Evolutionary conservation across 2,329 filamentous ascomycete genomes (phyloP).

Genomic region (Chrysosporium queenslandicum): DNA sequence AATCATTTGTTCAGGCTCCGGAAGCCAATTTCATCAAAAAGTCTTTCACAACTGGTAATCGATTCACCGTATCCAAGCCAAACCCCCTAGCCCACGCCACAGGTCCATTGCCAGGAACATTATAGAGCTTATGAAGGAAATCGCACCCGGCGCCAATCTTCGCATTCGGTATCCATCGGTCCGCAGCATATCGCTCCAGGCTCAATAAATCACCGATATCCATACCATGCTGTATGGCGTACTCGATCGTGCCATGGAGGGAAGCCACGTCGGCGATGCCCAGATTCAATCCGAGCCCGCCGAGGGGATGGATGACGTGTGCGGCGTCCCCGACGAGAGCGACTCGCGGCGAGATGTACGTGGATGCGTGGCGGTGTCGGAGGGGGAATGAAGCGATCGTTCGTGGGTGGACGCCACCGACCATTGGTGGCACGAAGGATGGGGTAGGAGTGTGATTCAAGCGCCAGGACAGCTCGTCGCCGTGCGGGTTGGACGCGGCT

Average conservation of each 20-base stretch:
- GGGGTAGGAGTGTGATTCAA: slow-evolving; percentile 55
- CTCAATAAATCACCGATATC: slow-evolving; percentile 72
- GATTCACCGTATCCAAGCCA: slow-evolving; percentile 67
- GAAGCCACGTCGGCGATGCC: slow-evolving; percentile 81
- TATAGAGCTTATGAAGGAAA: slow-evolving; percentile 86
- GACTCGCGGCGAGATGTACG: slow-evolving; percentile 81
- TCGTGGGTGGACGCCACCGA: slow-evolving; percentile 62
- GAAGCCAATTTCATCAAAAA: slow-evolving; percentile 65
- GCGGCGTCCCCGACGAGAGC: slow-evolving; percentile 90
- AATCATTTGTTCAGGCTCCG: no score
- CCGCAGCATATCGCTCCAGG: slow-evolving; percentile 69
- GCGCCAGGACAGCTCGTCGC: slow-evolving; percentile 77
- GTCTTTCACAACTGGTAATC: slow-evolving; percentile 63
- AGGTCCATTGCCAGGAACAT: slow-evolving; percentile 61
- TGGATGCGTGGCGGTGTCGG: slow-evolving; percentile 83
- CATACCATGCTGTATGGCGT: slow-evolving; percentile 70
- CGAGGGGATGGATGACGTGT: slow-evolving; percentile 88
- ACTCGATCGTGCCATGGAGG: slow-evolving; percentile 62
- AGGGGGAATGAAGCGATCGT: slow-evolving; percentile 84
- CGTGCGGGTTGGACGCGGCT: slow-evolving; percentile 39
- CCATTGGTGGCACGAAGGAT: slow-evolving; percentile 53
- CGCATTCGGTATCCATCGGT: slow-evolving; percentile 75
- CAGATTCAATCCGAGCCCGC: slow-evolving; percentile 88
- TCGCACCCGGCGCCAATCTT: slow-evolving; percentile 67
- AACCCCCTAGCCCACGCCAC: slow-evolving; percentile 69